Evolutionary conservation across 2,329 filamentous ascomycete species (phyloP).

Genomic region (Penicillium sp.): DNA sequence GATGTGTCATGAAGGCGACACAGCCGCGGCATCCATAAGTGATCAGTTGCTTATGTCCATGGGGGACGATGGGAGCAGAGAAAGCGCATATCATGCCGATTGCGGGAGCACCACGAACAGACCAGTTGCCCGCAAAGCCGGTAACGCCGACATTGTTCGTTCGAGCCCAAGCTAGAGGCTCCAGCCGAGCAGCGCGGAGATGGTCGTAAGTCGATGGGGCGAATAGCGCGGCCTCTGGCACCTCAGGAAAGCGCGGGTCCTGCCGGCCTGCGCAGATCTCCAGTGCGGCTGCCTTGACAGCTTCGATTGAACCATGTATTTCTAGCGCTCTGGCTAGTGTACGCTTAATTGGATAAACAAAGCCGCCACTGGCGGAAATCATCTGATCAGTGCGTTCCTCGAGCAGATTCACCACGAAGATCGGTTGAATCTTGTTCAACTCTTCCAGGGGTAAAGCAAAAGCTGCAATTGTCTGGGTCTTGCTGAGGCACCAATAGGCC

Average conservation of each 20-base stretch:
- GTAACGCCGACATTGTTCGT: too few relatives aligned
- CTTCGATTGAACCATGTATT: neutral
- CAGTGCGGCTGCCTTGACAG: neutral
- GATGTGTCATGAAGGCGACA: too few relatives aligned
- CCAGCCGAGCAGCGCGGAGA: neutral
- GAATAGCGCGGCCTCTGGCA: too few relatives aligned
- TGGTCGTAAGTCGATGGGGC: too few relatives aligned
- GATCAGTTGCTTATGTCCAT: neutral
- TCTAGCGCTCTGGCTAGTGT: neutral
- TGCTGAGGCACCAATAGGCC: neutral
- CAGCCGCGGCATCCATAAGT: neutral
- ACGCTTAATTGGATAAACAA: neutral
- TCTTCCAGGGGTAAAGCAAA: neutral
- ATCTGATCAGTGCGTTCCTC: too few relatives aligned
- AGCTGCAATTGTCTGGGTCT: neutral
- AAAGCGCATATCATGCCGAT: too few relatives aligned
- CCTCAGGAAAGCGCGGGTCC: fast-evolving
- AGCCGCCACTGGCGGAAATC: too few relatives aligned
- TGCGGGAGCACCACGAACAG: too few relatives aligned
- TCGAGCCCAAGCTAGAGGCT: neutral
- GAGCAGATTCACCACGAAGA: too few relatives aligned
- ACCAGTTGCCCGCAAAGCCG: too few relatives aligned
- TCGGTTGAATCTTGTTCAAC: neutral
- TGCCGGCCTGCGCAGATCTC: neutral
- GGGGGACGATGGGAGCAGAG: neutral